Base-by-base conservation (phyloP, 305 asterid genomes). In the Fraxinus sp. region DNA sequence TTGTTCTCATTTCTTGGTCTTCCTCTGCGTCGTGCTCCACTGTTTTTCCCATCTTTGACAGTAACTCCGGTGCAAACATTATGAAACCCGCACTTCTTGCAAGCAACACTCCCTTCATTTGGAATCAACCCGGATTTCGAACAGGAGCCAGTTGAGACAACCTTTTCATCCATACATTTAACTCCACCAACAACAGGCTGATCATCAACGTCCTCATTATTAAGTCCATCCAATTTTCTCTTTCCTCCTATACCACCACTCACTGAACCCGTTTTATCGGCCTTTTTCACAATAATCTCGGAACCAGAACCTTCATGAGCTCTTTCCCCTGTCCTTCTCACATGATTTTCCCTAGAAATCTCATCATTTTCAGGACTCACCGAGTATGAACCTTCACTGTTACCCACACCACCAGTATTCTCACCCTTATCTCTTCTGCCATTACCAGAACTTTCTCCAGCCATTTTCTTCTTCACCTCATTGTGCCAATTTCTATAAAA, bases 71-170 rank as follows among this genome's bases (percentile, higher is more conserved):
- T 85, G 81, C 85, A 88, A 46, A 41, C 78, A 59, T 59, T 70
- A 76, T 7, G 24, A 44, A 35, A 5, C 62, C 76, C 78, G 26
- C 81, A 68, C 66, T 82, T 77, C 55, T 10, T 44, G 20, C 78
- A 79, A 1, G 49, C 75, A 39, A 22, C 84, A 77, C 18, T 7
- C 81, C 24, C 76, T 84, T 3, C 85, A 85, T 70, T 83, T 78
- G n/a, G 87, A 57, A 22, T 79, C 86, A 82, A 76, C 35, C 74
- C 78, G 18, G 41, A 78, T 70, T 78, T 87, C 74, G 80, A 77
- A 78, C 73, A 74, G 22, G 79, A 81, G 22, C 79, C 77, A 57
- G 81, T 78, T 1, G 87, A 86, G 18, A 77, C 81, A 52, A 85
- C 83, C 3, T 84, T 80, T 74, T 85, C 90, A 22, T 64, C 80